Percentiles rank a stretch among this genome's conserved stretches.
Conservation (phyloP, 2,329 filamentous ascomycete species). For the Alternaria sp. region DNA sequence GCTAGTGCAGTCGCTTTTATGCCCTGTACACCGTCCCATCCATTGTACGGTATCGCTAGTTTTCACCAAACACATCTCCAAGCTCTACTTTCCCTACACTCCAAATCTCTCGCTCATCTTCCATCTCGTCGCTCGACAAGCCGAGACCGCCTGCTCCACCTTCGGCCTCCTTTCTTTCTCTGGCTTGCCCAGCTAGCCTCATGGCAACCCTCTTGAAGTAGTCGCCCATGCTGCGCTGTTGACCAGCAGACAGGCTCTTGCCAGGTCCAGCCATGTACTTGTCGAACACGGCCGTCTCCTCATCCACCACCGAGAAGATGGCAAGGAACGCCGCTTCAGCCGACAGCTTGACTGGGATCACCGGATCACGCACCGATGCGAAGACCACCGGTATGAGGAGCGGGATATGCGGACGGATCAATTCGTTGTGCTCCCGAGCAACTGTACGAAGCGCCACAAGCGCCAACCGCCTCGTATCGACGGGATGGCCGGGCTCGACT, state of each 20-base stretch:
- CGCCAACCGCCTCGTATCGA: conserved; percentile 83
- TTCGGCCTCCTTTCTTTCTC: conserved; percentile 89
- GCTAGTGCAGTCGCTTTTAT: conserved; percentile 10
- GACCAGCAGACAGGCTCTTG: conserved; percentile 69
- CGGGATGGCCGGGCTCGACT: conserved; percentile 77
- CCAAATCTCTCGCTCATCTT: conserved; percentile 96
- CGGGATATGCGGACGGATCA: conserved; percentile 80
- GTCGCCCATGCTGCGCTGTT: conserved; percentile 90
- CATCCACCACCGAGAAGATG: conserved; percentile 87
- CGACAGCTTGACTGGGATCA: conserved; percentile 94
- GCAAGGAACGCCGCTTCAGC: conserved; percentile 94
- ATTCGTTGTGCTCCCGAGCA: conserved; percentile 76
- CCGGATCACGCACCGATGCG: conserved; percentile 83
- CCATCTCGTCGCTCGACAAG: conserved; percentile 85
- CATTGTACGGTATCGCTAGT: background rate
- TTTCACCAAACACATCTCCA: conserved; percentile 59
- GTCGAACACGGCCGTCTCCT: conserved; percentile 85
- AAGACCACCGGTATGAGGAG: conserved; percentile 86
- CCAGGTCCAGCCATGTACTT: conserved; percentile 78
- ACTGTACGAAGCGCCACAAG: conserved; percentile 89
- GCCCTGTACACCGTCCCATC: background rate
- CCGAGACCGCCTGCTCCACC: conserved; percentile 86
- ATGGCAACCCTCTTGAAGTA: conserved; percentile 95
- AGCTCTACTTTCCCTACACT: conserved; percentile 90
- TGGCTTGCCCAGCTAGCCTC: conserved; percentile 81